Percentiles rank a stretch among this genome's conserved stretches.
Evolutionary conservation across 169 alveolate genomes (phyloP).

Genomic region (Eimeria praecox): DNA sequence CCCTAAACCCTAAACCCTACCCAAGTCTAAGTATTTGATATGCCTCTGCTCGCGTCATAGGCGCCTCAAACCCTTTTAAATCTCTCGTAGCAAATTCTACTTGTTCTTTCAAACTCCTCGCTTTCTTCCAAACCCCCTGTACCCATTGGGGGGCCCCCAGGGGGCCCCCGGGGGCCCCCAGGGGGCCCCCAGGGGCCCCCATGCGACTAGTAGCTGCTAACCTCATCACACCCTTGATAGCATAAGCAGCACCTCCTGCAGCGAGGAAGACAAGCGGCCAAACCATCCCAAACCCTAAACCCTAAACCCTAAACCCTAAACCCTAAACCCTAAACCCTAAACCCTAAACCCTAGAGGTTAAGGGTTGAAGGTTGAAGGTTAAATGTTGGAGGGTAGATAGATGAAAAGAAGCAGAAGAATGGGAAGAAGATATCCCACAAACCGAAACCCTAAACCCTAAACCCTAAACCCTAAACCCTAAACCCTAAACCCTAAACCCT

Average conservation of each 20-base stretch:
- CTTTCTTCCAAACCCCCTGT: neutral
- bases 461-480: too few relatives aligned
- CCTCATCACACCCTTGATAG: slow-evolving; percentile 34
- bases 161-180: too few relatives aligned
- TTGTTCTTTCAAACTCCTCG: neutral
- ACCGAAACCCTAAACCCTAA: neutral
- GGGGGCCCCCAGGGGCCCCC: too few relatives aligned
- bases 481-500: too few relatives aligned
- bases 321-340: slow-evolving; percentile 13
- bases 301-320: too few relatives aligned
- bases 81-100: slow-evolving; percentile 31
- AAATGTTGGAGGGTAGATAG: neutral
- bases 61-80: slow-evolving; percentile 83
- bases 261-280: slow-evolving; percentile 66
- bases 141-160: neutral
- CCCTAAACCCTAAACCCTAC: too few relatives aligned
- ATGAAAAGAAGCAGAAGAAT: neutral
- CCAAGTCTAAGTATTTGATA: slow-evolving; percentile 80
- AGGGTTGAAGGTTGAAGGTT: neutral
- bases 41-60: slow-evolving; percentile 84
- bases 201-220: neutral
- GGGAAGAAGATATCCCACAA: neutral
- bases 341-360: neutral
- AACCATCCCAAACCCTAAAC: too few relatives aligned
- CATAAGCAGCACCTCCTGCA: slow-evolving; percentile 77